phyloP scores from a whole-genome alignment of 441 rosid genomes.

The Jatropha podagrica region DNA sequence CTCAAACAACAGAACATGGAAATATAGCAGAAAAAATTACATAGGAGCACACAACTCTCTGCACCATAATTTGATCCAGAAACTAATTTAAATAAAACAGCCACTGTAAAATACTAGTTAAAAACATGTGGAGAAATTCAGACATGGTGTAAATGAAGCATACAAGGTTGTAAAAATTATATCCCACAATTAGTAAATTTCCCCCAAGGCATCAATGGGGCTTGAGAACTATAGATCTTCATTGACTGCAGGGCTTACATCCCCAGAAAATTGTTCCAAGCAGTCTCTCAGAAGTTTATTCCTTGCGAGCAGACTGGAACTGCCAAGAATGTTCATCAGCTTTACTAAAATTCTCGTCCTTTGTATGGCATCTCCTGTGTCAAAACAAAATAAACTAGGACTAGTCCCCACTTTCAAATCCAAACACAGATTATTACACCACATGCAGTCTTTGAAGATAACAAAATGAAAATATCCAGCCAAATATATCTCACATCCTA shows the following conservation, averaged over 20 bases:
- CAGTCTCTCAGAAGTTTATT: constrained; percentile 30
- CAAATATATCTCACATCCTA: no score
- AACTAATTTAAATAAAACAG: constrained; percentile 24
- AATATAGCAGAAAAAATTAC: neutral
- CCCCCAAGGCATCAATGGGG: constrained; percentile 15
- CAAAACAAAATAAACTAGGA: neutral
- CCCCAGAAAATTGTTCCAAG: constrained; percentile 25
- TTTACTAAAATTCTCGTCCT: constrained; percentile 58
- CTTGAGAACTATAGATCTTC: constrained; percentile 8
- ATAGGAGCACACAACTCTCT: neutral
- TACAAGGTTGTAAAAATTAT: constrained; percentile 18
- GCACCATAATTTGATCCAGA: constrained; percentile 15
- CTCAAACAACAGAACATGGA: neutral
- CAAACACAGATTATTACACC: no score
- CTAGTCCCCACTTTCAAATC: neutral
- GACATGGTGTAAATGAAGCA: constrained; percentile 22
- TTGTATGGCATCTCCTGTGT: constrained; percentile 71
- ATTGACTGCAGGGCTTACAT: constrained; percentile 15
- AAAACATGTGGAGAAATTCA: constrained; percentile 3
- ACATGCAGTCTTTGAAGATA: neutral
- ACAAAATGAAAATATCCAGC: neutral
- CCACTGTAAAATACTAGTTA: constrained; percentile 12
- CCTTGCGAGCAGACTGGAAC: constrained; percentile 24
- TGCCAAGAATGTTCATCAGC: constrained; percentile 23
- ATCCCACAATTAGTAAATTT: constrained; percentile 25